Conservation (phyloP, 1,139 yeast genomes). For the Neolecta irregularis region DNA sequence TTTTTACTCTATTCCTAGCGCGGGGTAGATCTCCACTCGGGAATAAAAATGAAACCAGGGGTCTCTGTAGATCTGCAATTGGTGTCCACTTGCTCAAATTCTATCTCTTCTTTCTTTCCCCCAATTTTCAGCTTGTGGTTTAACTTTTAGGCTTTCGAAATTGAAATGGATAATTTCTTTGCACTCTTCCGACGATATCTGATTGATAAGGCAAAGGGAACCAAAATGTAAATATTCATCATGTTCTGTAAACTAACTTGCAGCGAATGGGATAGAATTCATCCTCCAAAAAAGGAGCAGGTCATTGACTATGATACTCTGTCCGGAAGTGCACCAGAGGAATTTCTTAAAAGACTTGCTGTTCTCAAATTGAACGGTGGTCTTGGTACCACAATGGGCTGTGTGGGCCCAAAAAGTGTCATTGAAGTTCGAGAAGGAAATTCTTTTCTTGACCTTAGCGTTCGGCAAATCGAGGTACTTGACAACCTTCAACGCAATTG, state of each 20-base stretch:
- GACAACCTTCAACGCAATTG: not conserved
- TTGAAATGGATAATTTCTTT: constrained; percentile 89
- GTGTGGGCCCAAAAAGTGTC: constrained; percentile 96
- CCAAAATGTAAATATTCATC: constrained; percentile 5
- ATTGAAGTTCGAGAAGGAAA: constrained; percentile 98
- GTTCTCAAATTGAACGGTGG: constrained; percentile 96
- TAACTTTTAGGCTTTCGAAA: constrained; percentile 46
- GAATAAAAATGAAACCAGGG: too few species aligned
- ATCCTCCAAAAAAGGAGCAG: constrained; percentile 76
- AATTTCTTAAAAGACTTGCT: constrained; percentile 68
- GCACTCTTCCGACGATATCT: constrained; percentile 85
- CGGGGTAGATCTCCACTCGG: too few species aligned
- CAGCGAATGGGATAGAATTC: constrained; percentile 81
- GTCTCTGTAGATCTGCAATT: not conserved
- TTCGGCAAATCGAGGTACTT: constrained; percentile 67
- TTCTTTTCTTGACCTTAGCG: constrained; percentile 85
- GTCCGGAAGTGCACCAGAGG: constrained; percentile 23
- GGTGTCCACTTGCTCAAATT: too few species aligned
- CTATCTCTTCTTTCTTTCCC: too few species aligned
- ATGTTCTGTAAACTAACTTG: not conserved
- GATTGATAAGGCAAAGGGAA: constrained; percentile 72
- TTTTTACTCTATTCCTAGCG: too few species aligned
- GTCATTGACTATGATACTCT: constrained; percentile 62
- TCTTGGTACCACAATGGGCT: constrained; percentile 97
- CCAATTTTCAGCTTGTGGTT: too few species aligned